These are phyloP conservation scores for Kluyveromyces starmeri DNA, from an alignment of 805 yeast species.

Conservation along the genomic window DNA sequence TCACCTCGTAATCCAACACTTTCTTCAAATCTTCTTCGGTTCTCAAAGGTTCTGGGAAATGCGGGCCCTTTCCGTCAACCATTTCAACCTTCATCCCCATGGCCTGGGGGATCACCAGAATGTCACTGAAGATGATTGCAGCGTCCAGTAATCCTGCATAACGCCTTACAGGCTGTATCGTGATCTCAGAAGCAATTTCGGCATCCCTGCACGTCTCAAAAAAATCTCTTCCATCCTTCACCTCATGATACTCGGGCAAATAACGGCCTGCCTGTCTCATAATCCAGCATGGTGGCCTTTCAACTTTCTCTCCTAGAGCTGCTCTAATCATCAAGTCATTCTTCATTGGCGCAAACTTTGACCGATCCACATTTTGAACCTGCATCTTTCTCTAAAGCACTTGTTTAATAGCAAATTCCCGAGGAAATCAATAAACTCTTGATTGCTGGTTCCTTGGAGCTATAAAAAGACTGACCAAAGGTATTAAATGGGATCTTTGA, in stretches of 20 bases:
- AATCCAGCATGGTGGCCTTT: slow-evolving; percentile 96
- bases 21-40: slow-evolving; percentile 55
- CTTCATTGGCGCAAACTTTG: slow-evolving; percentile 62
- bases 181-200: slow-evolving; percentile 85
- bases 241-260: slow-evolving; percentile 82
- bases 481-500: too few relatives aligned
- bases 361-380: slow-evolving; percentile 9
- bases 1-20: slow-evolving; percentile 49
- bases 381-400: not conserved
- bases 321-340: slow-evolving; percentile 90
- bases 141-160: slow-evolving; percentile 88
- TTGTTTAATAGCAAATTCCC: not conserved
- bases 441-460: too few relatives aligned
- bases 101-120: slow-evolving; percentile 94
- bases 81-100: slow-evolving; percentile 93
- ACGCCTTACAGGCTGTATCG: slow-evolving; percentile 91
- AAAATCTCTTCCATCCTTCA: slow-evolving; percentile 77
- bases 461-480: too few relatives aligned
- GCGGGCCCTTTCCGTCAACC: slow-evolving; percentile 93
- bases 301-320: slow-evolving; percentile 82
- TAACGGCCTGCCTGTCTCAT: slow-evolving; percentile 99
- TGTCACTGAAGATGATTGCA: slow-evolving; percentile 93
- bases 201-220: slow-evolving; percentile 94
- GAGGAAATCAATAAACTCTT: not conserved
- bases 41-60: slow-evolving; percentile 82